Evolutionary conservation across 148 eudicot species (phyloP), one percentile per base, ranked within the genome.

Genomic region (Chenopodium album): DNA sequence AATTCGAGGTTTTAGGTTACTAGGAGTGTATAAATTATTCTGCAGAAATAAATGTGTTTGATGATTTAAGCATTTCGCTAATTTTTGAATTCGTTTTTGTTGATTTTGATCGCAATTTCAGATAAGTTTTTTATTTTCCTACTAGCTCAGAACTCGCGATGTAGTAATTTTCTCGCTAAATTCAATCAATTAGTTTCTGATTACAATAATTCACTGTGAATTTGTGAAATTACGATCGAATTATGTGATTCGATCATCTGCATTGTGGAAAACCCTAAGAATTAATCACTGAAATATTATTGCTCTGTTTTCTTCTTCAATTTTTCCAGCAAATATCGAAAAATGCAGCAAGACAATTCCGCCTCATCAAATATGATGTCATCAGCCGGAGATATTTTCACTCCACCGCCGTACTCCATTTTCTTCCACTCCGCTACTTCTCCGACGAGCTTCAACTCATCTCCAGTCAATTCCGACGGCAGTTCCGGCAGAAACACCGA

Each of bases 381-480:
- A 47, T 9, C 73, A 6, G 20, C 59, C 44, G 62, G 81, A 4
- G 74, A 84, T 59, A 56, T 81, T 22, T 80, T 34, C n/a, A 19
- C 22, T 63, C 78, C 85, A 2, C 69, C 60, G 12, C 82, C 82
- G 0, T 85, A 78, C 79, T 78, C 87, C 13, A 76, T 78, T 32
- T 85, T 81, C 80, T 75, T 74, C 76, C 82, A 76, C 82, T 62
- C 75, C 66, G 52, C 73, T 2, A 50, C 79, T 12, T 67, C 82
- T 54, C 74, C 76, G 54, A 67, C 69, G 16, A 37, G 71, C 26
- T 76, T 22, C 68, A 79, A 37, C 23, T n/a, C 76, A 31, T 26
- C 52, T 32, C 29, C 79, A 5, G 20, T 50, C 26, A 37, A 26
- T 17, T 7, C 71, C 52, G 69, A 37, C 22, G 83, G 28, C 1